These are phyloP conservation scores for Dactylonectria macrodidyma DNA, from an alignment of 2,329 filamentous ascomycete species.

Conservation along the genomic window DNA sequence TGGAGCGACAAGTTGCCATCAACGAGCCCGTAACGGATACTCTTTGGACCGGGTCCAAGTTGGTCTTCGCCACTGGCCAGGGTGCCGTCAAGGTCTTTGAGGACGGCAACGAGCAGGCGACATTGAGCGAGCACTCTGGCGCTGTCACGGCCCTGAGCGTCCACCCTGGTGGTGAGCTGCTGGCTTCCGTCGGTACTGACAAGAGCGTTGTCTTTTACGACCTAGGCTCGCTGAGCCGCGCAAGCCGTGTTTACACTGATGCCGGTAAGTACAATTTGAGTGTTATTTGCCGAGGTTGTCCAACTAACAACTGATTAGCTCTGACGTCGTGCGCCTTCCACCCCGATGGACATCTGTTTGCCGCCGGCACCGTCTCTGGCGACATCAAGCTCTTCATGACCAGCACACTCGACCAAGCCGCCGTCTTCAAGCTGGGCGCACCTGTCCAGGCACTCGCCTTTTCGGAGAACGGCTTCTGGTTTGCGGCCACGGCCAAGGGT, in stretches of 20 bases:
- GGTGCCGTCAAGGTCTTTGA: conserved; percentile 88
- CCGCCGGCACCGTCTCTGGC: conserved; percentile 83
- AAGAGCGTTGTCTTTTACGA: conserved; percentile 96
- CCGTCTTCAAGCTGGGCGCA: conserved; percentile 78
- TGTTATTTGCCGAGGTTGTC: background rate
- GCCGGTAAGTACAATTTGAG: conserved; percentile 72
- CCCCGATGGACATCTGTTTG: conserved; percentile 95
- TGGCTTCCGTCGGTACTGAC: conserved; percentile 90
- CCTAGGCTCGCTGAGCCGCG: conserved; percentile 74
- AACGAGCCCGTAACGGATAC: conserved; percentile 78
- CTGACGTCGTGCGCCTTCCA: conserved; percentile 89
- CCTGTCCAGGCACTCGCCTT: conserved; percentile 85
- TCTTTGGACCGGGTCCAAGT: conserved; percentile 76
- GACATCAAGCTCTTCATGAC: conserved; percentile 92
- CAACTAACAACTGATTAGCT: conserved; percentile 60
- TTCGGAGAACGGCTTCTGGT: conserved; percentile 97
- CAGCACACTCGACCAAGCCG: conserved; percentile 82
- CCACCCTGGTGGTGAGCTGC: conserved; percentile 86
- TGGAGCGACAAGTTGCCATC: conserved; percentile 77
- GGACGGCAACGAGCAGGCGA: conserved; percentile 76
- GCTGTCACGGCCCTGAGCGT: conserved; percentile 82
- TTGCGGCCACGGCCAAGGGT: conserved; percentile 85
- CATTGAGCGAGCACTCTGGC: conserved; percentile 87
- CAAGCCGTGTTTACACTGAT: conserved; percentile 86
- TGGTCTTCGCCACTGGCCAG: conserved; percentile 81